phyloP scores from a whole-genome alignment of 495 filamentous ascomycete species.

The Apodospora peruviana region DNA sequence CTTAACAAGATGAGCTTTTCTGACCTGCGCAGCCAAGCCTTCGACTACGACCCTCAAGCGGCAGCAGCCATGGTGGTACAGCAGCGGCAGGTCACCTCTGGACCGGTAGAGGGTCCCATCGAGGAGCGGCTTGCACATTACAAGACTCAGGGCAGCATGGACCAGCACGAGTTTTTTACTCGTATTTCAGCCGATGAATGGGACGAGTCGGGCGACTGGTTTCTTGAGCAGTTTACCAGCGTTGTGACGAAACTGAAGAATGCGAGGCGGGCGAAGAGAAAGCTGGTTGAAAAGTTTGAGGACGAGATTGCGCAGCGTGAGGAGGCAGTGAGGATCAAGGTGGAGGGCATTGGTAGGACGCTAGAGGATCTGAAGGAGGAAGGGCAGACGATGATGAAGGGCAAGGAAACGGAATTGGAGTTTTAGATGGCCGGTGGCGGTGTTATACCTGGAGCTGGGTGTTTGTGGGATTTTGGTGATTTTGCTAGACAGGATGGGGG shows the following conservation, averaged over 20 bases:
- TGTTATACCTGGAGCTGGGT: not conserved
- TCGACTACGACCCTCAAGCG: constrained; percentile 48
- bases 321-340: constrained; percentile 48
- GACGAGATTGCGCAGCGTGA: constrained; percentile 52
- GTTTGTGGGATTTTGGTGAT: too few relatives aligned
- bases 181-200: constrained; percentile 65
- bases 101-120: constrained; percentile 17
- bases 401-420: constrained; percentile 40
- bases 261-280: constrained; percentile 59
- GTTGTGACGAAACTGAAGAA: constrained; percentile 60
- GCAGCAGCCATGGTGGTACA: constrained; percentile 24
- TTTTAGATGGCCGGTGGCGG: constrained; percentile 9
- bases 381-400: constrained; percentile 52
- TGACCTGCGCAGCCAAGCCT: constrained; percentile 47
- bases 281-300: constrained; percentile 61
- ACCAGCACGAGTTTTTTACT: constrained; percentile 59
- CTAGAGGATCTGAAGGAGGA: constrained; percentile 48
- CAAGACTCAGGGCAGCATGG: constrained; percentile 27
- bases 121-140: constrained; percentile 41
- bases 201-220: constrained; percentile 78
- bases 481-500: too few relatives aligned
- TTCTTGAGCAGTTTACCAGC: constrained; percentile 62
- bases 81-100: constrained; percentile 6
- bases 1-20: constrained; percentile 50
- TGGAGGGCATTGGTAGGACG: constrained; percentile 48